Conservation (phyloP, 371 early-diverging fungal species). For the Mortierella sp. region DNA sequence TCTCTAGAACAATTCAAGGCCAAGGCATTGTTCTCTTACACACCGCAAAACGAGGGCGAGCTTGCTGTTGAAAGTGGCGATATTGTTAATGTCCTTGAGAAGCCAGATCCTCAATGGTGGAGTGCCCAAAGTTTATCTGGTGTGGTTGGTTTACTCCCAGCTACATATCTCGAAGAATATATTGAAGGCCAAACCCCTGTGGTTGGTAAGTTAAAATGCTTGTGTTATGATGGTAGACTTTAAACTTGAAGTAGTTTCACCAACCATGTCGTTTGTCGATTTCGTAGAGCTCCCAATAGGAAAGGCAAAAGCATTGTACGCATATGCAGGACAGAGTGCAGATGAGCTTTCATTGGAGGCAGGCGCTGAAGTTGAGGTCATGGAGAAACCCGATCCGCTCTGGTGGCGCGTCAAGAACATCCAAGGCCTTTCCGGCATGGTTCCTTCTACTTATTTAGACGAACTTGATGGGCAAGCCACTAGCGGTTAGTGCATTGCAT, state of each 20-base stretch:
- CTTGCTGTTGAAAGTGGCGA: slow-evolving; percentile 65
- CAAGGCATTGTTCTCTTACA: slow-evolving; percentile 37
- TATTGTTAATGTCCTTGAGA: slow-evolving; percentile 64
- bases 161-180: slow-evolving; percentile 66
- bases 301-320: slow-evolving; percentile 59
- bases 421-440: slow-evolving; percentile 64
- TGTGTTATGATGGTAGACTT: not conserved
- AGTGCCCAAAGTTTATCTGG: slow-evolving; percentile 64
- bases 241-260: no score
- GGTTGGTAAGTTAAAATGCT: slow-evolving; percentile 26
- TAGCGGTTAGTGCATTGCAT: slow-evolving; percentile 54
- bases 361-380: slow-evolving; percentile 65
- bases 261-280: not conserved
- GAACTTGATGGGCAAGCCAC: slow-evolving; percentile 60
- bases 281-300: slow-evolving; percentile 27
- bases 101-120: slow-evolving; percentile 76
- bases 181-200: slow-evolving; percentile 30
- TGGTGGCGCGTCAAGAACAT: slow-evolving; percentile 72
- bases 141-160: slow-evolving; percentile 66
- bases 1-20: slow-evolving; percentile 50
- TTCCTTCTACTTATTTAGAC: slow-evolving; percentile 71
- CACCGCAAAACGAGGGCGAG: slow-evolving; percentile 59
- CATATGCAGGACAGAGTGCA: slow-evolving; percentile 59
- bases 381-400: slow-evolving; percentile 66
- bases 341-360: slow-evolving; percentile 66